Percentiles rank a stretch among this genome's conserved stretches.
These are phyloP conservation scores for Saccharomyces jurei DNA, from an alignment of 805 yeast species.

Conservation along the genomic window DNA sequence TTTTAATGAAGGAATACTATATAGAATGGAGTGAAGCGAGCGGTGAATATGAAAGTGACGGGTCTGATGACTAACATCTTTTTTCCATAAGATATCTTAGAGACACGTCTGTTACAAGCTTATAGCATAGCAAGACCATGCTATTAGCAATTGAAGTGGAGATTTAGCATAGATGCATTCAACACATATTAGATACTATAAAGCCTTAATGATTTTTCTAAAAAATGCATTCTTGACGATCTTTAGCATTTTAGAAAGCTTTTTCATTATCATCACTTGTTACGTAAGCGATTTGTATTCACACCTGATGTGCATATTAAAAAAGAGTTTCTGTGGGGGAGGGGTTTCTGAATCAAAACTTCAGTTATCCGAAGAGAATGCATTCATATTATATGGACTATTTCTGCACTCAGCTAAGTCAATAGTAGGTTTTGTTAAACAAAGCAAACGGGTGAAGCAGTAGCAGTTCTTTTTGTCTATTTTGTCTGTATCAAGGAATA, in stretches of 20 bases:
- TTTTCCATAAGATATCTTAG: constrained; percentile 4
- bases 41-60: constrained; percentile 46
- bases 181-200: neutral
- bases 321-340: neutral
- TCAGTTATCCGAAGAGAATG: neutral
- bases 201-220: neutral
- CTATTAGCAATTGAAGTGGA: neutral
- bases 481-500: neutral
- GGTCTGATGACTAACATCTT: constrained; percentile 32
- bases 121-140: neutral
- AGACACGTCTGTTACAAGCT: neutral
- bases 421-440: neutral
- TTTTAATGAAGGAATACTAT: constrained; percentile 46
- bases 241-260: neutral
- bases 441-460: neutral
- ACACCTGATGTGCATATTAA: neutral
- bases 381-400: neutral
- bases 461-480: neutral
- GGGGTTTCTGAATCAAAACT: neutral
- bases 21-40: constrained; percentile 82
- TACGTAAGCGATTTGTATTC: neutral
- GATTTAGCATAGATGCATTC: neutral
- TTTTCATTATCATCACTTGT: neutral
- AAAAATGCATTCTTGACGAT: neutral
- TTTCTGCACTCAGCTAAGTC: neutral